phyloP scores from a whole-genome alignment of 2,329 filamentous ascomycete species.

The Ascomycota sp. region DNA sequence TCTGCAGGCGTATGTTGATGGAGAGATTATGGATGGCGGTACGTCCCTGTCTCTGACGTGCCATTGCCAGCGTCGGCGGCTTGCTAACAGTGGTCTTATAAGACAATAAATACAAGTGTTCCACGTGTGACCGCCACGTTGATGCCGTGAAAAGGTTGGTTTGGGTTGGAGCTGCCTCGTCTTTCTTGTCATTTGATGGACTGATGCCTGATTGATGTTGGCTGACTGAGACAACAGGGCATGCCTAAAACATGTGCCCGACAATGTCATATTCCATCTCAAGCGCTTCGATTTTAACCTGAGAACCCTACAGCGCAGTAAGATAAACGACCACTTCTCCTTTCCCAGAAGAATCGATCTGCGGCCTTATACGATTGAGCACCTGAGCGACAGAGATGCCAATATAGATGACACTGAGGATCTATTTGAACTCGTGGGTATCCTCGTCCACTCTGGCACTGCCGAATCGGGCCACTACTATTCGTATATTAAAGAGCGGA shows the following conservation, averaged over 20 bases:
- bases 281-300: slow-evolving; percentile 74
- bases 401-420: slow-evolving; percentile 37
- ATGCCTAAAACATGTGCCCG: slow-evolving; percentile 75
- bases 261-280: slow-evolving; percentile 86
- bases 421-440: slow-evolving; percentile 78
- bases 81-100: background rate
- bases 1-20: slow-evolving; percentile 81
- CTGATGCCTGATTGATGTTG: no score
- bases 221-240: slow-evolving; percentile 30
- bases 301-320: slow-evolving; percentile 54
- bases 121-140: slow-evolving; percentile 67
- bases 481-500: slow-evolving; percentile 72
- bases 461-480: slow-evolving; percentile 94
- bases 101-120: slow-evolving; percentile 97
- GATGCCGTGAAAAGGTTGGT: slow-evolving; percentile 67
- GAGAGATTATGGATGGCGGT: slow-evolving; percentile 86
- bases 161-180: no score
- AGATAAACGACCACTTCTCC: slow-evolving; percentile 86
- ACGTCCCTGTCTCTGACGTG: slow-evolving; percentile 2
- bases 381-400: slow-evolving; percentile 41
- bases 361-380: slow-evolving; percentile 70
- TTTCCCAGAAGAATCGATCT: slow-evolving; percentile 74
- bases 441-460: slow-evolving; percentile 80
- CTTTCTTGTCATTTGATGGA: no score
- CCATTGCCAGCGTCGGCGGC: no score